Percentiles rank a stretch among this genome's conserved stretches.
These are phyloP conservation scores for Symbiodinium pilosum DNA, from an alignment of 73 alveolate species.

Conservation along the genomic window DNA sequence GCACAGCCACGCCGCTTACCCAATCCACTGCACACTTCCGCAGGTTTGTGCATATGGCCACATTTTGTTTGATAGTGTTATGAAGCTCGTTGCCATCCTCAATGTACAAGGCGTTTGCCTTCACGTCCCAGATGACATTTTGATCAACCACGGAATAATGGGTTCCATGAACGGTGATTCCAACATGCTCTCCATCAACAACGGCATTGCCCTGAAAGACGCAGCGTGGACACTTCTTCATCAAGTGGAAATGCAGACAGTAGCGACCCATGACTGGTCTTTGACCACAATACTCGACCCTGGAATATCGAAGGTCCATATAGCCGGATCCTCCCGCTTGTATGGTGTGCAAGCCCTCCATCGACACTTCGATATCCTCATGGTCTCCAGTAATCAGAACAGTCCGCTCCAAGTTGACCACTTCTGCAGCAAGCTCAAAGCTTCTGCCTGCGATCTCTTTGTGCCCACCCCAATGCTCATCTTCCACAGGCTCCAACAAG, in stretches of 20 bases:
- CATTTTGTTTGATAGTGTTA: conserved; percentile 36
- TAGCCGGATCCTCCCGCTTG: conserved; percentile 52
- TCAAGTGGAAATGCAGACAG: conserved; percentile 71
- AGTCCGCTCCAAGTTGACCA: conserved; percentile 78
- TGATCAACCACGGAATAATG: conserved; percentile 54
- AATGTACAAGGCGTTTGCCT: conserved; percentile 73
- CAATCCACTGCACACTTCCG: conserved; percentile 41
- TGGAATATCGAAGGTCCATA: conserved; percentile 62
- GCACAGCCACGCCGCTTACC: conserved; percentile 62
- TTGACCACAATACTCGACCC: conserved; percentile 56
- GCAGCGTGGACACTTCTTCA: conserved; percentile 63
- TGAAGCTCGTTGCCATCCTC: conserved; percentile 68
- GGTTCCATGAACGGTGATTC: conserved; percentile 76
- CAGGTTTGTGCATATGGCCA: conserved; percentile 43
- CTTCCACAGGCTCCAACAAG: conserved; percentile 18
- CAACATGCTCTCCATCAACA: conserved; percentile 76
- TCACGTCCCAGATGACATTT: conserved; percentile 62
- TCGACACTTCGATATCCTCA: conserved; percentile 29
- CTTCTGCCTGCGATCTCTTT: conserved; percentile 18
- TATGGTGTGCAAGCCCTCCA: conserved; percentile 68
- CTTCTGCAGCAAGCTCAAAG: conserved; percentile 71
- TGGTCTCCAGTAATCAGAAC: conserved; percentile 74
- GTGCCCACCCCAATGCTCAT: conserved; percentile 60
- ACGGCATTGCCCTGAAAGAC: conserved; percentile 70
- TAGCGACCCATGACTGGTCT: conserved; percentile 80